Evolutionary conservation across 192 early-diverging fungal species (phyloP).

Genomic region (Rhizophagus prolifer): DNA sequence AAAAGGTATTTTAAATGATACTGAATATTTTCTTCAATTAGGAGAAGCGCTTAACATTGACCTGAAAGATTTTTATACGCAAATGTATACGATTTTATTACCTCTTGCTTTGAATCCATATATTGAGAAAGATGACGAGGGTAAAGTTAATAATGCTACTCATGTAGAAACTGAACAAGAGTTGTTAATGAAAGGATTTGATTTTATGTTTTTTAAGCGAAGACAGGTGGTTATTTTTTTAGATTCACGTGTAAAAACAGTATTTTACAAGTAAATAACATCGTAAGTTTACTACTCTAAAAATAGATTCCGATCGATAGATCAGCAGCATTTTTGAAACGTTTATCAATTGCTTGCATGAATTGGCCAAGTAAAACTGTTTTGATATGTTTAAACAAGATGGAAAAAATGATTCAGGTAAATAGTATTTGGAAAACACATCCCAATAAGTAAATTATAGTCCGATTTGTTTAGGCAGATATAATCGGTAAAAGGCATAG

Average conservation of each 20-base stretch:
- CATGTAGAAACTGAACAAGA: constrained; percentile 70
- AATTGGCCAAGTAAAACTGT: constrained; percentile 77
- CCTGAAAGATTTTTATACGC: constrained; percentile 85
- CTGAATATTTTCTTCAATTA: constrained; percentile 15
- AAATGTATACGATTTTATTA: constrained; percentile 79
- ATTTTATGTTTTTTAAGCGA: constrained; percentile 83
- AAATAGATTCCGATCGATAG: constrained; percentile 75
- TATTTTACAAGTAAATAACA: neutral
- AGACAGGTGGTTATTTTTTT: constrained; percentile 42
- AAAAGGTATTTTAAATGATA: neutral
- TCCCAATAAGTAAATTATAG: neutral
- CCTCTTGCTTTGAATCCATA: constrained; percentile 65
- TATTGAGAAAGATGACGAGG: constrained; percentile 50
- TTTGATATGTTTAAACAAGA: constrained; percentile 63
- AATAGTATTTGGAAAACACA: neutral
- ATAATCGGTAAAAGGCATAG: too few species aligned
- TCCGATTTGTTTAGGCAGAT: too few species aligned
- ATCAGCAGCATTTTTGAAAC: constrained; percentile 86
- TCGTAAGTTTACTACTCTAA: neutral
- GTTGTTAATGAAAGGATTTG: constrained; percentile 78
- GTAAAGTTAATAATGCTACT: constrained; percentile 37
- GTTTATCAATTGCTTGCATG: constrained; percentile 67
- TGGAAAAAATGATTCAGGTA: constrained; percentile 64
- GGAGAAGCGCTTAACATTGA: constrained; percentile 92
- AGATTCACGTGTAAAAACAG: neutral